These are phyloP conservation scores for Daldinia eschscholtzii DNA, from an alignment of 2,329 filamentous ascomycete species.

Conservation along the genomic window DNA sequence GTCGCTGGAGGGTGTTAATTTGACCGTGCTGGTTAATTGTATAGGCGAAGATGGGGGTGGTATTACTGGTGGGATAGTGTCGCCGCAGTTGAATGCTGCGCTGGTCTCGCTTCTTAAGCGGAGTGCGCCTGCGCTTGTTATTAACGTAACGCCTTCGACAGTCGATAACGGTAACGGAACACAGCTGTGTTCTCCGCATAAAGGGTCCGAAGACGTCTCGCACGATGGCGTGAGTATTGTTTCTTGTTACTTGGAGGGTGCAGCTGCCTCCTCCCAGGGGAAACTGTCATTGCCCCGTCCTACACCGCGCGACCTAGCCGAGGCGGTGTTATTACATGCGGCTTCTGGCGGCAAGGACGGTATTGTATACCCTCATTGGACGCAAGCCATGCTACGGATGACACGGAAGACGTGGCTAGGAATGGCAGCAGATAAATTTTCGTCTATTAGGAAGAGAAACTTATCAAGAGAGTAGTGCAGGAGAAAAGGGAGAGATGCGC, in stretches of 20 bases:
- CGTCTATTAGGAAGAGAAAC: not conserved
- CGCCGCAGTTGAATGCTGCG: conserved; percentile 39
- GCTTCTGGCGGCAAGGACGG: not conserved
- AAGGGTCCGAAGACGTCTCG: not conserved
- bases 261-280: not conserved
- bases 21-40: conserved; percentile 67
- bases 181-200: not conserved
- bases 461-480: not conserved
- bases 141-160: conserved; percentile 42
- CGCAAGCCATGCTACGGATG: conserved; percentile 21
- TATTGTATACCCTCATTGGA: conserved; percentile 22
- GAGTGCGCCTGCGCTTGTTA: conserved; percentile 39
- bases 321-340: conserved; percentile 18
- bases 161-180: not conserved
- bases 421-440: conserved; percentile 2
- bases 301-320: conserved; percentile 15
- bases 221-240: conserved; percentile 10
- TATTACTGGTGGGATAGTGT: conserved; percentile 21
- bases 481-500: not conserved
- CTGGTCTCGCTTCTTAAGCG: conserved; percentile 42
- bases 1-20: conserved; percentile 50
- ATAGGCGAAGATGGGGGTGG: conserved; percentile 44
- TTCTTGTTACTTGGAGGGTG: conserved; percentile 14
- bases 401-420: not conserved
- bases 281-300: conserved; percentile 9